Base-by-base conservation (phyloP, 192 early-diverging fungal species). In the Coemansia asiatica region DNA sequence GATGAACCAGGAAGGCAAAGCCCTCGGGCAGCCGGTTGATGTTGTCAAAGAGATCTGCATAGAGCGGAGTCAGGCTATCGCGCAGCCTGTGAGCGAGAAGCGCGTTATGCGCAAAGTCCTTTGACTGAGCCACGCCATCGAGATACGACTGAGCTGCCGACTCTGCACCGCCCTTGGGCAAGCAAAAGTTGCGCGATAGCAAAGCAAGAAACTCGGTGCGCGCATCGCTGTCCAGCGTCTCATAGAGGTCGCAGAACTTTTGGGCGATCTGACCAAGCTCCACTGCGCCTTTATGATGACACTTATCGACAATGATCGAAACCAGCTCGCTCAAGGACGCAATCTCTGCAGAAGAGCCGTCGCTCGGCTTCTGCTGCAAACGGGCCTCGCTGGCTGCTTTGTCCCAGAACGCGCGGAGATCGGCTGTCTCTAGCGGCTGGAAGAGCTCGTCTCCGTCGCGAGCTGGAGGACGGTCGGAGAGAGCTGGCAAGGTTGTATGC, bases 1-100 rank as follows among this genome's bases (percentile, higher is more conserved):
- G 83, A 49, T 90, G 84, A 1, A 94, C 84, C 26, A 95, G 72
- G 60, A 94, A 93, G 44, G 89, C 87, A 70, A 91, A 86, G 19
- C 94, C 94, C 22, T 86, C 88, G 0, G 92, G 91, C 16, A 94
- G 82, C 6, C 81, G 74, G 66, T 88, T 91, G 49, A 93, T 86
- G 49, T 88, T 86, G 57, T 89, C 86, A 69, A 95, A 92, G 22
- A 94, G 89, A 61, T 81, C 78, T 46, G 88, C 83, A 73, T 90
- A 90, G 9, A 75, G 73, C 1, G 92, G 92, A 0, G 84, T 84
- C 19, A 95, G 67, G 7, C 85, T 67, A 54, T 88, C 80, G 22
- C 90, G 86, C 18, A 95, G 75, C 6, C 78, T 64, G 38, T 85
- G 76, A 35, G 92, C 90, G 26, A 66, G 31, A 26, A 62, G 47